phyloP scores from a whole-genome alignment of 495 filamentous ascomycete genomes.

The Apiosordaria backusii region DNA sequence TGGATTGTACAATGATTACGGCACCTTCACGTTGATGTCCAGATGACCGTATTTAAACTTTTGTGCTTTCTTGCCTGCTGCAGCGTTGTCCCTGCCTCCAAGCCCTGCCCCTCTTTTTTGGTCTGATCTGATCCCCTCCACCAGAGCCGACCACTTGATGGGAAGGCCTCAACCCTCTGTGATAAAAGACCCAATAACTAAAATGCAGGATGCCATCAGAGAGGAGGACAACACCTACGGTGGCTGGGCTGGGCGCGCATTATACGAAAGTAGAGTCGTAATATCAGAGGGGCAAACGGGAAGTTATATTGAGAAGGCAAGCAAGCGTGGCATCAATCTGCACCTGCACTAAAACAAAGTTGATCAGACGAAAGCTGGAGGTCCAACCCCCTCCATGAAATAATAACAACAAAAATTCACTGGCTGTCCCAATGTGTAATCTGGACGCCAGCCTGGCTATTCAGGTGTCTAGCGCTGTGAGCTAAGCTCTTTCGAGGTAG shows the following conservation, averaged over 20 bases:
- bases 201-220: background rate
- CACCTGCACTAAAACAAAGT: background rate
- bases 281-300: background rate
- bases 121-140: background rate
- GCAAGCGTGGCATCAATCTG: background rate
- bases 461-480: background rate
- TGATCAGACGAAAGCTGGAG: background rate
- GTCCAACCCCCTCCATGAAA: background rate
- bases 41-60: constrained; percentile 21
- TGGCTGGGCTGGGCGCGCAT: background rate
- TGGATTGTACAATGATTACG: constrained; percentile 25
- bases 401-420: background rate
- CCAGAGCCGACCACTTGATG: background rate
- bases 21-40: constrained; percentile 14
- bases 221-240: background rate
- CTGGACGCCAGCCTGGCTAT: background rate
- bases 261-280: constrained; percentile 1
- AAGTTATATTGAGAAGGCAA: background rate
- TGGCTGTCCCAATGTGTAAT: background rate
- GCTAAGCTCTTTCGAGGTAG: background rate
- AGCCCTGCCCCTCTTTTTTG: constrained; percentile 12
- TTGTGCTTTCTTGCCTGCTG: constrained; percentile 15
- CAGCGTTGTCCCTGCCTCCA: background rate
- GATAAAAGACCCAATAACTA: background rate
- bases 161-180: background rate